phyloP scores from a whole-genome alignment of 2,329 filamentous ascomycete genomes.

The Hypoxylon sp. region DNA sequence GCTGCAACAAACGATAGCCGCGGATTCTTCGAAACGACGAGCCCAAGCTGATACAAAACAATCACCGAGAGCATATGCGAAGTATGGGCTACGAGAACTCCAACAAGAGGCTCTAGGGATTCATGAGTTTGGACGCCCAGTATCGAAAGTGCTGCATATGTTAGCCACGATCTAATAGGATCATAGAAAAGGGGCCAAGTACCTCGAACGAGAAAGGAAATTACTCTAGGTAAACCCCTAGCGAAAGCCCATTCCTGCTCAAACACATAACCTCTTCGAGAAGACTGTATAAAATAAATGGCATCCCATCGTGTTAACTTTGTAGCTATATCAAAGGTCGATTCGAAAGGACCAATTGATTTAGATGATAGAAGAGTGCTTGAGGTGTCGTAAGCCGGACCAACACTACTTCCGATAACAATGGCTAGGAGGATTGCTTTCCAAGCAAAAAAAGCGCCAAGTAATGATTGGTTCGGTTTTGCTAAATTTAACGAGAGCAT shows the following conservation, averaged over 20 bases:
- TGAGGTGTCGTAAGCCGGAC: slow-evolving; percentile 81
- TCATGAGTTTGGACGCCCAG: slow-evolving; percentile 40
- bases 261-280: slow-evolving; percentile 71
- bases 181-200: slow-evolving; percentile 7
- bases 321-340: slow-evolving; percentile 53
- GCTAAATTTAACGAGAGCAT: slow-evolving; percentile 36
- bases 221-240: slow-evolving; percentile 54
- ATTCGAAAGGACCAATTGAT: slow-evolving; percentile 45
- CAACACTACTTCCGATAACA: slow-evolving; percentile 60
- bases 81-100: slow-evolving; percentile 73
- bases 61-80: slow-evolving; percentile 81
- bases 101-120: slow-evolving; percentile 59
- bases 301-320: slow-evolving; percentile 82
- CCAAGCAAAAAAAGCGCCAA: slow-evolving; percentile 66
- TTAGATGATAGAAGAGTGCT: slow-evolving; percentile 62
- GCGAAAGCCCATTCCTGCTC: slow-evolving; percentile 92
- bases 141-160: slow-evolving; percentile 36
- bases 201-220: slow-evolving; percentile 51
- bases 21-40: slow-evolving; percentile 60
- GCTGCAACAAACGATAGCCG: slow-evolving; percentile 74
- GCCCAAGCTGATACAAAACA: slow-evolving; percentile 72
- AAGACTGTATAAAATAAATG: slow-evolving; percentile 74
- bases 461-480: slow-evolving; percentile 41
- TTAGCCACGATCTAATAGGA: slow-evolving; percentile 12
- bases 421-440: slow-evolving; percentile 72